phyloP scores from a whole-genome alignment of 257 asterid species.

The Orobanche coerulescens region DNA sequence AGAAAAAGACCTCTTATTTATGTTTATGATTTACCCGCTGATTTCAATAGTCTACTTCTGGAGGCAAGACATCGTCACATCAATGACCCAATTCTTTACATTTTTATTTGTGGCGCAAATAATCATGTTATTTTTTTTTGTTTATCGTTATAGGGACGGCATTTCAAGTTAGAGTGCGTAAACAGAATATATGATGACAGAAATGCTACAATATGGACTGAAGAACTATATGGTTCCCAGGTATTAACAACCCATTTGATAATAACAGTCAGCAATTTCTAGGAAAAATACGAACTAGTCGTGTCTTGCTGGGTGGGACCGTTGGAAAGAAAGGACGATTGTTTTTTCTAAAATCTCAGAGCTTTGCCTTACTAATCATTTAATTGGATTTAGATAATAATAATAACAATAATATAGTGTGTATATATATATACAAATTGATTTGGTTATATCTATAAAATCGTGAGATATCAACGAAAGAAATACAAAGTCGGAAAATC shows the following conservation, averaged over 20 bases:
- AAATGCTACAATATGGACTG: conserved; percentile 87
- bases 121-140: not conserved
- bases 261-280: conserved; percentile 10
- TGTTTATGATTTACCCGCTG: conserved; percentile 86
- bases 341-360: too few relatives aligned
- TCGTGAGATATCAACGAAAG: too few relatives aligned
- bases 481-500: too few relatives aligned
- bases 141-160: conserved; percentile 59
- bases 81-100: conserved; percentile 1
- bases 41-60: conserved; percentile 78
- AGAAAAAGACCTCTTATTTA: conserved; percentile 85
- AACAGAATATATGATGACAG: conserved; percentile 76
- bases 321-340: too few relatives aligned
- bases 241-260: conserved; percentile 29
- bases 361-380: too few relatives aligned
- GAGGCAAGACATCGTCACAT: conserved; percentile 37
- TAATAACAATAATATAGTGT: too few relatives aligned
- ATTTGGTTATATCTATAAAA: too few relatives aligned
- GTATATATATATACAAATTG: too few relatives aligned
- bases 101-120: not conserved
- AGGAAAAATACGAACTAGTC: not conserved
- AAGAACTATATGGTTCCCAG: conserved; percentile 91
- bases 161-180: conserved; percentile 73
- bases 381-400: too few relatives aligned
- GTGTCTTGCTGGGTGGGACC: too few relatives aligned